phyloP scores from a whole-genome alignment of 352 stramenopile species.

The Phytophthora palmivora region DNA sequence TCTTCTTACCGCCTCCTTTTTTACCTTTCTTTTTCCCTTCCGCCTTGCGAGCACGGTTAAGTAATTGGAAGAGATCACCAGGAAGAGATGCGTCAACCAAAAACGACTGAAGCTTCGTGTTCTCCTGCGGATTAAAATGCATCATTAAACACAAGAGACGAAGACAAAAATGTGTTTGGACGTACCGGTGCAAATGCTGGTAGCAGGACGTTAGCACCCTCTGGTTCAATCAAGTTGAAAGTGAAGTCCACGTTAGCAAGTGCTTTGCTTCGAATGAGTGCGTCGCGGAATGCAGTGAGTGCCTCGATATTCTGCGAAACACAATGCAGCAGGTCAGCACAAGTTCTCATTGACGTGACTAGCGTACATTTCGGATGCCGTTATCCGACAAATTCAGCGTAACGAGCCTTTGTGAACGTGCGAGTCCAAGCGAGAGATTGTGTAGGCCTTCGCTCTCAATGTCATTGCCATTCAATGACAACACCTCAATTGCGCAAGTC shows the following conservation, averaged over 20 bases:
- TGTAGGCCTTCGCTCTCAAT: constrained; percentile 66
- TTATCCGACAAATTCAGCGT: constrained; percentile 84
- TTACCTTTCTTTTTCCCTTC: constrained; percentile 86
- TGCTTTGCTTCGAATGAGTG: constrained; percentile 67
- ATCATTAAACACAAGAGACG: background rate
- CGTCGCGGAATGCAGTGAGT: constrained; percentile 64
- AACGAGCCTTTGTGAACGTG: constrained; percentile 57
- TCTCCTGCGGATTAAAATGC: constrained; percentile 41
- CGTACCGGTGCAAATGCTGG: constrained; percentile 57
- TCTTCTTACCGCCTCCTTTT: constrained; percentile 74
- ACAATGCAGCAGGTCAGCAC: background rate
- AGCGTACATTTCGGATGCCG: constrained; percentile 69
- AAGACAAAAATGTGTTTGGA: constrained; percentile 2
- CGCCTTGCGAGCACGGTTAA: constrained; percentile 74
- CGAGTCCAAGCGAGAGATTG: constrained; percentile 77
- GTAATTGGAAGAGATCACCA: constrained; percentile 68
- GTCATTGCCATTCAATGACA: constrained; percentile 73
- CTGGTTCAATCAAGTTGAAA: constrained; percentile 77
- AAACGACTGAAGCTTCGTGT: constrained; percentile 73
- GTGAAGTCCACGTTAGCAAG: constrained; percentile 82
- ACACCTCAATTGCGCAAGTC: constrained; percentile 52
- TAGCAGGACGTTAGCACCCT: constrained; percentile 68
- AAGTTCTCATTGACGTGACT: background rate
- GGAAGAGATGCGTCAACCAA: constrained; percentile 80
- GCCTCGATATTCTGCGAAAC: constrained; percentile 51